phyloP scores from a whole-genome alignment of 192 early-diverging fungal species.

The Funneliformis geosporum region DNA sequence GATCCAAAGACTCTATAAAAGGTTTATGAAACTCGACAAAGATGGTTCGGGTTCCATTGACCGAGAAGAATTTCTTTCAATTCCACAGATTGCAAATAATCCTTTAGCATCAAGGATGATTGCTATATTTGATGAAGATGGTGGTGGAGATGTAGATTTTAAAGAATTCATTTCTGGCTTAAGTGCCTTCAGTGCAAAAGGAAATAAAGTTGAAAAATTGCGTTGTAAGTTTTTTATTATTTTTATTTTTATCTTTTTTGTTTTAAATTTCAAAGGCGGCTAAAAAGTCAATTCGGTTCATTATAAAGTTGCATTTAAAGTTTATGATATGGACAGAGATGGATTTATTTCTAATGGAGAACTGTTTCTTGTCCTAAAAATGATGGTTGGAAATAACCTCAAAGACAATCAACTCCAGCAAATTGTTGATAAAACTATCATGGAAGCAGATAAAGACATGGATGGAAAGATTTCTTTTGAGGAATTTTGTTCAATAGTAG shows the following conservation, averaged over 20 bases:
- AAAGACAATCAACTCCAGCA: slow-evolving; percentile 97
- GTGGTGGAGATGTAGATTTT: slow-evolving; percentile 98
- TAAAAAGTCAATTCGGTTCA: not conserved
- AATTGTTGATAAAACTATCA: slow-evolving; percentile 99
- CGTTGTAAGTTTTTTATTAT: slow-evolving; percentile 64
- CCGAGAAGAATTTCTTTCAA: slow-evolving; percentile 94
- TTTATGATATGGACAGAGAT: slow-evolving; percentile 99
- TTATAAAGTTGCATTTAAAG: slow-evolving; percentile 89
- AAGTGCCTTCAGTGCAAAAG: slow-evolving; percentile 91
- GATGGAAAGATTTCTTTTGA: slow-evolving; percentile 97
- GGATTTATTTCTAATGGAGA: slow-evolving; percentile 99
- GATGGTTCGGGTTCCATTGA: slow-evolving; percentile 96
- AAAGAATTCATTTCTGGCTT: slow-evolving; percentile 97
- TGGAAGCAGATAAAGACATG: slow-evolving; percentile 93
- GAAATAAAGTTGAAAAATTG: slow-evolving; percentile 94
- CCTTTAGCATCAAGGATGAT: slow-evolving; percentile 94
- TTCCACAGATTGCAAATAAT: slow-evolving; percentile 98
- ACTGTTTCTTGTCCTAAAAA: slow-evolving; percentile 96
- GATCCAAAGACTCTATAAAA: slow-evolving; percentile 97
- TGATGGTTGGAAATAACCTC: slow-evolving; percentile 99
- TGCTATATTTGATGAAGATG: slow-evolving; percentile 97
- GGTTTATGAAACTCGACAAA: slow-evolving; percentile 97
- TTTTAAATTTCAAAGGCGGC: not conserved
- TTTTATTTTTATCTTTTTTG: not conserved
- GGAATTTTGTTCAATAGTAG: slow-evolving; percentile 94